Evolutionary conservation across 140 eudicot genomes (phyloP).

Genomic region (Anethum foeniculum): DNA sequence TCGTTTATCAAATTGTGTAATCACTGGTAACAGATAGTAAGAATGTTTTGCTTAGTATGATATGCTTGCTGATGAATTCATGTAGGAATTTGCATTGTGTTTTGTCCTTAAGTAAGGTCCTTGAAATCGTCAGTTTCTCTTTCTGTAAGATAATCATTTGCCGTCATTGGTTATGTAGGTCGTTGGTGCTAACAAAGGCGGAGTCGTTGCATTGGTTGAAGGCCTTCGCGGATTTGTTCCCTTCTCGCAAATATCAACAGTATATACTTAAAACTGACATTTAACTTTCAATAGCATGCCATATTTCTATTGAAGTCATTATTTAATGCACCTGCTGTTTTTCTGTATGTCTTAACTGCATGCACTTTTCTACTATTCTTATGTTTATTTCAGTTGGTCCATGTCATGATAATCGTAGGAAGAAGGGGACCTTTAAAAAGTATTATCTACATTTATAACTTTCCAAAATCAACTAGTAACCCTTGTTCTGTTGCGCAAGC

Average conservation of each 20-base stretch:
- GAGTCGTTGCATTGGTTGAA: conserved; percentile 53
- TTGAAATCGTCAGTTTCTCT: not conserved
- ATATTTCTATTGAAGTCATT: not conserved
- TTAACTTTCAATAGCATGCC: not conserved
- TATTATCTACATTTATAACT: not conserved
- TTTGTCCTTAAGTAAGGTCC: not conserved
- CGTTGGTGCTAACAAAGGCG: conserved; percentile 8
- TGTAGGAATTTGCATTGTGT: not conserved
- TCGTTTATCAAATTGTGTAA: not conserved
- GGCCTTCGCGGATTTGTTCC: conserved; percentile 96
- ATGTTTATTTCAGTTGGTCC: not conserved
- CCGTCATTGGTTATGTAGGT: not conserved
- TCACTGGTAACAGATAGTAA: not conserved
- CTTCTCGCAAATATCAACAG: conserved; percentile 81
- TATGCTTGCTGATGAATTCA: not conserved
- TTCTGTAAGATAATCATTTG: not conserved
- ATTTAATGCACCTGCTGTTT: not conserved
- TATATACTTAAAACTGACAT: conserved; percentile 22
- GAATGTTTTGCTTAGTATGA: not conserved
- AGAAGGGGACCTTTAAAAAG: not conserved
- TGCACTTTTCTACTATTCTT: not conserved
- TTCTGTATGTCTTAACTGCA: not conserved
- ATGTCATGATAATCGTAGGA: not conserved
- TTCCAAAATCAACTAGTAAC: not conserved
- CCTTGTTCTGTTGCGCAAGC: not conserved